phyloP scores from a whole-genome alignment of 495 filamentous ascomycete genomes.

The Penicillium canescens region DNA sequence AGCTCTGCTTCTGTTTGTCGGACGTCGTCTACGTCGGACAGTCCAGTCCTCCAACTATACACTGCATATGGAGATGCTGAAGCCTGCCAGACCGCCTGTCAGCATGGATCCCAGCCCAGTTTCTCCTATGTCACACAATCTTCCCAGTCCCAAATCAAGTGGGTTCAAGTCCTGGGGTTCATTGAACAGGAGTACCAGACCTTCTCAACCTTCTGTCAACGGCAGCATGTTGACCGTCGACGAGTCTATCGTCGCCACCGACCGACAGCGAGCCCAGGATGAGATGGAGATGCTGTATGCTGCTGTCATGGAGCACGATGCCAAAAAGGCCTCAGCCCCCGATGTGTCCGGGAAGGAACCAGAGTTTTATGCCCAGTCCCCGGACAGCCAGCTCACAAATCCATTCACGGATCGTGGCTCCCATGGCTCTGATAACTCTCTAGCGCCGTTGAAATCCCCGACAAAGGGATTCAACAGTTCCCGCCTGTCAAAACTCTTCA shows the following conservation, averaged over 20 bases:
- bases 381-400: constrained; percentile 37
- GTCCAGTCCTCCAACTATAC: constrained; percentile 53
- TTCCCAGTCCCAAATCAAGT: constrained; percentile 42
- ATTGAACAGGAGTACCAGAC: constrained; percentile 31
- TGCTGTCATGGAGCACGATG: constrained; percentile 87
- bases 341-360: constrained; percentile 17
- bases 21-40: constrained; percentile 56
- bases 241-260: constrained; percentile 67
- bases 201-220: constrained; percentile 40
- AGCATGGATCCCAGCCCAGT: constrained; percentile 50
- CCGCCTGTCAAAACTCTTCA: constrained; percentile 51
- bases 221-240: constrained; percentile 67
- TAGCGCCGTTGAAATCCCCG: constrained; percentile 22
- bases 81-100: constrained; percentile 50
- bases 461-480: constrained; percentile 31
- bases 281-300: constrained; percentile 90
- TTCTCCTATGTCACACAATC: constrained; percentile 38
- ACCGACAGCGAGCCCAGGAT: constrained; percentile 69
- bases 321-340: constrained; percentile 54
- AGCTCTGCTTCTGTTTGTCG: constrained; percentile 63
- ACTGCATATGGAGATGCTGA: constrained; percentile 64
- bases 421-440: constrained; percentile 12
- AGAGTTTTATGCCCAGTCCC: constrained; percentile 31
- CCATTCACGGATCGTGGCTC: constrained; percentile 39
- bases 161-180: constrained; percentile 46